These are phyloP conservation scores for Fusarium coicis DNA, from an alignment of 2,329 filamentous ascomycete genomes.

Conservation along the genomic window DNA sequence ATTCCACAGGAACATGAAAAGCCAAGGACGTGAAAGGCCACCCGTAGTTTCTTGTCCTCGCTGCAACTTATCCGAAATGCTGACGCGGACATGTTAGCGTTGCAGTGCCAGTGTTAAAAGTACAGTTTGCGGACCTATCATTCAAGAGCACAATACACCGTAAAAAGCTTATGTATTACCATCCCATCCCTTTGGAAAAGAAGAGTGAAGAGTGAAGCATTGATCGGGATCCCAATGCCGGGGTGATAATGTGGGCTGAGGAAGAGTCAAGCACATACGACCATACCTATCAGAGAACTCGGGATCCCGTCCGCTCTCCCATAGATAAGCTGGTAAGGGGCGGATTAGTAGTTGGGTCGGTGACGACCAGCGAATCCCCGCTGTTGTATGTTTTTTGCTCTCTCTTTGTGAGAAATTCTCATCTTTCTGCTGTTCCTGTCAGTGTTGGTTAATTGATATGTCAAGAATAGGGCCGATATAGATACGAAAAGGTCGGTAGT, in stretches of 20 bases:
- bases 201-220: background rate
- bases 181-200: background rate
- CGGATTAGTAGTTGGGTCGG: conserved; percentile 21
- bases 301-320: conserved; percentile 31
- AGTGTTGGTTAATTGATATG: background rate
- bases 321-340: conserved; percentile 10
- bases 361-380: conserved; percentile 15
- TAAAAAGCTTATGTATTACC: background rate
- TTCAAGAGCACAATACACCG: background rate
- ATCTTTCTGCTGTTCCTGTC: background rate
- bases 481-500: conserved; percentile 4
- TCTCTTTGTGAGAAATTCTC: background rate
- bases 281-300: conserved; percentile 21
- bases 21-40: background rate
- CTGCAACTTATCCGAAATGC: conserved; percentile 3
- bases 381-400: conserved; percentile 6
- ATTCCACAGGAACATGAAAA: conserved; percentile 12
- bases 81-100: conserved; percentile 22
- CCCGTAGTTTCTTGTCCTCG: no score
- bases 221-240: background rate
- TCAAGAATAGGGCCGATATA: conserved; percentile 11
- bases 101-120: conserved; percentile 1
- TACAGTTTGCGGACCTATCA: conserved; percentile 4
- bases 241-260: background rate
- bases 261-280: background rate